Evolutionary conservation across 768 basidiomycete genomes (phyloP), one percentile per base, ranked within the genome.

Genomic region (Xanthoconium purpureum): DNA sequence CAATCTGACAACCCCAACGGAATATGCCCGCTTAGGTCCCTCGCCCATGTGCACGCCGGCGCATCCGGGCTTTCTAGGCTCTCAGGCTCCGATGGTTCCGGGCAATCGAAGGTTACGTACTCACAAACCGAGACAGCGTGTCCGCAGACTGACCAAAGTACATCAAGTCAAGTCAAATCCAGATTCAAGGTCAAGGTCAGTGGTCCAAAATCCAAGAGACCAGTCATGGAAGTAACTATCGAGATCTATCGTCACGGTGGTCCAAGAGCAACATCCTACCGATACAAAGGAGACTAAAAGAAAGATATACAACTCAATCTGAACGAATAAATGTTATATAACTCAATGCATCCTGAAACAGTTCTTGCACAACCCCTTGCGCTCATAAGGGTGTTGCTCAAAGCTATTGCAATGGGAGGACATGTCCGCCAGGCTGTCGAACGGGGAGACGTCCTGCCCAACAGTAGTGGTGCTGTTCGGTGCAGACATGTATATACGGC

Each of bases 311-410:
- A 15, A 17, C 4, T 38, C 39, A 12, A 15, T 35, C 32, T 3
- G 40, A n/a, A 45, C n/a, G n/a, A 40, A 36, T n/a, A 54, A 12
- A 28, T n/a, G 24, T 24, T 24, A 24, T 4, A 4, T 24, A 24
- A 8, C 7, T 61, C 37, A 63, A 33, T 85, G 84, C 65, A 75
- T 72, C 70, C 83, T 78, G 63, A 82, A 82, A 68, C 87, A 90
- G 60, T 83, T 84, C 59, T 76, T 83, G 70, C 87, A 88, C 73
- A 82, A 76, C 8, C 85, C 85, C 65, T 78, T 77, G 45, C 77
- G 74, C 71, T 88, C 84, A 74, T 84, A 84, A 42, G 82, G 82
- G 66, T 84, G 84, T 72, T 88, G 85, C 64, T 80, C 80, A 70
- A 88, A 87, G 45, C 78, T 75, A 24, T 58, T 66, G 63, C 88